A percentile compares a stretch with the other conserved stretches of the same genome.
Conservation (phyloP, 2,329 filamentous ascomycete genomes). For the Colletotrichum acutatum region DNA sequence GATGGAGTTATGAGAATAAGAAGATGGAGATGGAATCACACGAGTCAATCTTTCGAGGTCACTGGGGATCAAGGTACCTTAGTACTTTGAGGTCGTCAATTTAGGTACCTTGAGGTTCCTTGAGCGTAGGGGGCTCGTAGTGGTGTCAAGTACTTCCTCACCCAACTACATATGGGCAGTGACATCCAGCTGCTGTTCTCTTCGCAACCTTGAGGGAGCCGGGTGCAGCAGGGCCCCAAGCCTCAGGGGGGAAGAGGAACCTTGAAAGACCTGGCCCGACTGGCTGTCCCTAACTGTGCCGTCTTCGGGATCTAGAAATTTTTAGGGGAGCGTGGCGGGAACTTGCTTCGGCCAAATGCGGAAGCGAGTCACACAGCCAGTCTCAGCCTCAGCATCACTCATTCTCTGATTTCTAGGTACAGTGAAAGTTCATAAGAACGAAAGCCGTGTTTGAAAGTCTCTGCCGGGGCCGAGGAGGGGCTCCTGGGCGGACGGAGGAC, state of each 20-base stretch:
- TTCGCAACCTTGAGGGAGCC: not conserved
- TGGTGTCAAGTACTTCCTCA: slow-evolving; percentile 21
- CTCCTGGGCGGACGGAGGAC: not conserved
- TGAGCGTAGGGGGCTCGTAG: not conserved
- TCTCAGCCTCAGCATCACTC: not conserved
- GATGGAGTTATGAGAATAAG: not conserved
- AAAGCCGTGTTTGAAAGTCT: not conserved
- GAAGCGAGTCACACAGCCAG: slow-evolving; percentile 29
- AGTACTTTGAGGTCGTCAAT: not conserved
- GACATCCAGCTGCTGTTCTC: not conserved
- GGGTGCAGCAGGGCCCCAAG: not conserved
- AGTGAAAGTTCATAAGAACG: too few species aligned
- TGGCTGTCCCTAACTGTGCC: not conserved
- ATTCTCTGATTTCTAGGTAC: not conserved
- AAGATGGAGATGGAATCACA: not conserved
- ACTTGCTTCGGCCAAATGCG: slow-evolving; percentile 34
- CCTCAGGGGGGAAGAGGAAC: not conserved
- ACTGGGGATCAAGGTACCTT: not conserved
- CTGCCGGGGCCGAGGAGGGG: not conserved
- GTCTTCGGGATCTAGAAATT: slow-evolving; percentile 27
- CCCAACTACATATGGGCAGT: slow-evolving; percentile 2
- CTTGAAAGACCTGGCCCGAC: not conserved
- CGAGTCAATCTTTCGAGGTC: not conserved
- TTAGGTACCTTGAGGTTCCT: not conserved
- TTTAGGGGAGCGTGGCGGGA: slow-evolving; percentile 15